Evolutionary conservation across 106 monocot species (phyloP).

Genomic region (Chionographis japonica): DNA sequence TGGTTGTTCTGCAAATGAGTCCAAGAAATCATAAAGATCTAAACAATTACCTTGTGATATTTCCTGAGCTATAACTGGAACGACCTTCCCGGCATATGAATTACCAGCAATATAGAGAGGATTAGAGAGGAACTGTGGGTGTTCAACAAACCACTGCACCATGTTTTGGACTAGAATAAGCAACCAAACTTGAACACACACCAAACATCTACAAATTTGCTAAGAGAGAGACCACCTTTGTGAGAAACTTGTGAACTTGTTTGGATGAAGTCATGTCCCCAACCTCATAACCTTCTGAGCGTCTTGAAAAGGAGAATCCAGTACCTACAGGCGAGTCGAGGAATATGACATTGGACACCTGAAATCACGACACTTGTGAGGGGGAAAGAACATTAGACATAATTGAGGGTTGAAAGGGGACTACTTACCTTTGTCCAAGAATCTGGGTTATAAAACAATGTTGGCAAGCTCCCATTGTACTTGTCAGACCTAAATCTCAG

Average conservation of each 20-base stretch:
- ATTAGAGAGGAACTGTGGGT: constrained; percentile 40
- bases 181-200: too few species aligned
- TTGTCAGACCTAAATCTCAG: constrained; percentile 12
- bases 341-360: constrained; percentile 51
- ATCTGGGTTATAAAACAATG: constrained; percentile 20
- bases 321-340: constrained; percentile 56
- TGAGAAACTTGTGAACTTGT: constrained; percentile 31
- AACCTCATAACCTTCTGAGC: constrained; percentile 18
- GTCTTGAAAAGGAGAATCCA: constrained; percentile 62
- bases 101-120: constrained; percentile 49
- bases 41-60: constrained; percentile 24
- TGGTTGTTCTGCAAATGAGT: too few species aligned
- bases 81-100: constrained; percentile 42
- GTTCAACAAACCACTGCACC: constrained; percentile 41
- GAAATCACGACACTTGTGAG: neutral
- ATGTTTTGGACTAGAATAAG: too few species aligned
- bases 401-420: too few species aligned
- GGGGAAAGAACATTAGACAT: too few species aligned
- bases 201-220: too few species aligned
- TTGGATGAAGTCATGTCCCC: constrained; percentile 19
- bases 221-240: constrained; percentile 27
- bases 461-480: constrained; percentile 42
- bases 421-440: constrained; percentile 48
- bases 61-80: constrained; percentile 26
- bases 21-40: too few species aligned